Evolutionary conservation across 805 yeast species (phyloP).

Genomic region (Tetrapisispora arboricola): DNA sequence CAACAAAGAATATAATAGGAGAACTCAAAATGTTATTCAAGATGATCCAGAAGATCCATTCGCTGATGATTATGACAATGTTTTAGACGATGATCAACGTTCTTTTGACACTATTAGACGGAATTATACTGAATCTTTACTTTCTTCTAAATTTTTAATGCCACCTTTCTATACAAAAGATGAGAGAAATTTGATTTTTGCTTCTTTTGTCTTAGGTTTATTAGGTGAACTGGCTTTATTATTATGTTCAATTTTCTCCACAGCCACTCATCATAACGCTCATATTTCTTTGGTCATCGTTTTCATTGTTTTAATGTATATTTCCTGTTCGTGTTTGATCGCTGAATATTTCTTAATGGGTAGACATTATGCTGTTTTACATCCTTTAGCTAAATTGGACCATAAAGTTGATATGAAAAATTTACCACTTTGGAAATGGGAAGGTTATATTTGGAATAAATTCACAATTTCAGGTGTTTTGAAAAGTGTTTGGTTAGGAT

Average conservation of each 20-base stretch:
- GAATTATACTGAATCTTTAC: constrained; percentile 12
- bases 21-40: neutral
- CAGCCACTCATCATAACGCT: constrained; percentile 41
- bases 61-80: constrained; percentile 1
- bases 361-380: constrained; percentile 31
- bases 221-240: constrained; percentile 65
- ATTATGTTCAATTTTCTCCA: constrained; percentile 63
- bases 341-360: constrained; percentile 40
- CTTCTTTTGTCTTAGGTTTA: constrained; percentile 35
- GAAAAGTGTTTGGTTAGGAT: constrained; percentile 53
- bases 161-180: constrained; percentile 33
- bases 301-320: constrained; percentile 56
- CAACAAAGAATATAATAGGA: constrained; percentile 1
- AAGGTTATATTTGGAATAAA: constrained; percentile 30
- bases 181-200: constrained; percentile 34
- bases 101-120: constrained; percentile 7
- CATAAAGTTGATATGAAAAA: constrained; percentile 8
- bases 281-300: constrained; percentile 61
- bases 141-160: constrained; percentile 20
- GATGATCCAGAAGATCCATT: constrained; percentile 4
- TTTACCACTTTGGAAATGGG: constrained; percentile 24
- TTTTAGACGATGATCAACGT: constrained; percentile 3
- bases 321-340: constrained; percentile 37
- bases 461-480: constrained; percentile 39
- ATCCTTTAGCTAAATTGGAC: constrained; percentile 18